These are phyloP conservation scores for Macroventuria anomochaeta DNA, from an alignment of 2,329 filamentous ascomycete genomes.

Conservation along the genomic window DNA sequence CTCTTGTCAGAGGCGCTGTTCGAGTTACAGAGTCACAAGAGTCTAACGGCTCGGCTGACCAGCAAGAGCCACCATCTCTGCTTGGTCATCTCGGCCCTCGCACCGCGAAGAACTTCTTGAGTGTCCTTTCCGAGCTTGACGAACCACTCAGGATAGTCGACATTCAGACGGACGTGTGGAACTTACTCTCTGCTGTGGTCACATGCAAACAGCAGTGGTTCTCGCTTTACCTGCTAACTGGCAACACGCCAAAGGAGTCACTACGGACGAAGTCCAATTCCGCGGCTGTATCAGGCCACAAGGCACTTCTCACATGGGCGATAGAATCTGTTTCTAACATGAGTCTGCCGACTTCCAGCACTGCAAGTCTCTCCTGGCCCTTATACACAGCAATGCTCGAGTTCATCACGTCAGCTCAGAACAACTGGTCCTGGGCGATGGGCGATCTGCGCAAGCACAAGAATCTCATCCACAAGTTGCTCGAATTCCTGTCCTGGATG, in stretches of 20 bases:
- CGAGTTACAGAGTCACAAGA: constrained; percentile 55
- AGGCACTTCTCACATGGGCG: constrained; percentile 76
- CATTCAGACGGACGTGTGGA: constrained; percentile 77
- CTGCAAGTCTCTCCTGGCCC: constrained; percentile 27
- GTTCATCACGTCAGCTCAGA: constrained; percentile 87
- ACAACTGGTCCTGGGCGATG: constrained; percentile 95
- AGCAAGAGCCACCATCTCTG: constrained; percentile 82
- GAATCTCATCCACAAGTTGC: constrained; percentile 73
- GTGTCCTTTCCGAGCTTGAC: constrained; percentile 77
- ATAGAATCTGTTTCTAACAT: constrained; percentile 73
- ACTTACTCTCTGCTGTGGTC: constrained; percentile 83
- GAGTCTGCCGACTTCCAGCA: constrained; percentile 64
- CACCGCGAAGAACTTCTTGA: constrained; percentile 82
- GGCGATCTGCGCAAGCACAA: constrained; percentile 77
- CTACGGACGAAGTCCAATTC: constrained; percentile 63
- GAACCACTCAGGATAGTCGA: constrained; percentile 71
- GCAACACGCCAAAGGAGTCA: constrained; percentile 79
- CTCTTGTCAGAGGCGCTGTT: constrained; percentile 73
- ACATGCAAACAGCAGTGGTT: constrained; percentile 95
- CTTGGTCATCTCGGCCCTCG: constrained; percentile 85
- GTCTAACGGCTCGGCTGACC: constrained; percentile 8
- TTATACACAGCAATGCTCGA: constrained; percentile 79
- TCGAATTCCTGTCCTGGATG: constrained; percentile 68
- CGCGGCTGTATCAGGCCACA: constrained; percentile 50
- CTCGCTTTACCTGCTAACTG: constrained; percentile 89